These are phyloP conservation scores for Neofusicoccum laricinum DNA, from an alignment of 2,329 filamentous ascomycete genomes.

Conservation along the genomic window DNA sequence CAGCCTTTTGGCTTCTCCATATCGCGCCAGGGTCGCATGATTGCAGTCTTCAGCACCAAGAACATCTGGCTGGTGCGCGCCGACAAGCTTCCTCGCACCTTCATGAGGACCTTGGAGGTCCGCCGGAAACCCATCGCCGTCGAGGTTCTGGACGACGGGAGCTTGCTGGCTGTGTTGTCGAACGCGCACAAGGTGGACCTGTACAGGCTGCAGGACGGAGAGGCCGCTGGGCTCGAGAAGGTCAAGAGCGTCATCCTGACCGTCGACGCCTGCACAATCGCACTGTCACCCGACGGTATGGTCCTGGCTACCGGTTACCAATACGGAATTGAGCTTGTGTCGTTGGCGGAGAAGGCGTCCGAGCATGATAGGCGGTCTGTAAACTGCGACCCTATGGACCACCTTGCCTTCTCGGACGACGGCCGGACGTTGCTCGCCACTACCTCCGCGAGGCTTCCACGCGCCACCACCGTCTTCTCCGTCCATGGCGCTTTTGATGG, in stretches of 20 bases:
- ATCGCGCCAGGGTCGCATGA: slow-evolving; percentile 34
- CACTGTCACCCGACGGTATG: slow-evolving; percentile 75
- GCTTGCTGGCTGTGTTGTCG: slow-evolving; percentile 73
- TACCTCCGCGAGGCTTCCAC: slow-evolving; percentile 33
- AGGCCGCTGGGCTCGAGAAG: slow-evolving; percentile 57
- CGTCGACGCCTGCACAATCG: slow-evolving; percentile 73
- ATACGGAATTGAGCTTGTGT: slow-evolving; percentile 84
- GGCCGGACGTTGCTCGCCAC: slow-evolving; percentile 39
- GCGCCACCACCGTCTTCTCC: slow-evolving; percentile 36
- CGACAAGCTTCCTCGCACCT: slow-evolving; percentile 33
- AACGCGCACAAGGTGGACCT: slow-evolving; percentile 81
- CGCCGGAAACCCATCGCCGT: slow-evolving; percentile 52
- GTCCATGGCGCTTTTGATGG: slow-evolving; percentile 39
- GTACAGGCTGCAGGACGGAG: slow-evolving; percentile 62
- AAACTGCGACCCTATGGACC: slow-evolving; percentile 35
- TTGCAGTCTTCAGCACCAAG: slow-evolving; percentile 36
- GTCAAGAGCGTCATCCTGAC: slow-evolving; percentile 74
- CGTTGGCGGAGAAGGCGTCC: slow-evolving; percentile 60
- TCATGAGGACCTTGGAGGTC: slow-evolving; percentile 35
- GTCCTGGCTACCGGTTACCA: slow-evolving; percentile 83
- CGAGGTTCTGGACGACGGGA: slow-evolving; percentile 76
- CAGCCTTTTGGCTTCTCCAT: slow-evolving; percentile 37
- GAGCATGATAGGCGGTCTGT: slow-evolving; percentile 35
- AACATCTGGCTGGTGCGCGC: slow-evolving; percentile 39
- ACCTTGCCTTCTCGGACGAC: slow-evolving; percentile 39